Evolutionary conservation across 495 filamentous ascomycete genomes (phyloP).

Genomic region (Neurospora hispaniola): DNA sequence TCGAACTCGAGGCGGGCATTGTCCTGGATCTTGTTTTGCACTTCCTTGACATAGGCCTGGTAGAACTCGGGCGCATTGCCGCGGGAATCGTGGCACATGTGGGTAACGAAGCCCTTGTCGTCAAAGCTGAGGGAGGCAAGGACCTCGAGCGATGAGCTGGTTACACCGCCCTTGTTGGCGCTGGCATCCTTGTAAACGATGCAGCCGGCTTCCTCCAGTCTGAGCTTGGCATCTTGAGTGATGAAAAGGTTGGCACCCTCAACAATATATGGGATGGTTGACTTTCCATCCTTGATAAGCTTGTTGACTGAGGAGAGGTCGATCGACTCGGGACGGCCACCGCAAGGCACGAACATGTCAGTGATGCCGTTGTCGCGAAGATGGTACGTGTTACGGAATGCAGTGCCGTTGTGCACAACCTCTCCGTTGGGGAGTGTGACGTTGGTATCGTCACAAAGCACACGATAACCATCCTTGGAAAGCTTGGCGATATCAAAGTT

Average conservation of each 20-base stretch:
- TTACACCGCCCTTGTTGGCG: slow-evolving; percentile 97
- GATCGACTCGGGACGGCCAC: slow-evolving; percentile 93
- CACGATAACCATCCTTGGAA: slow-evolving; percentile 76
- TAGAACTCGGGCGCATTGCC: slow-evolving; percentile 85
- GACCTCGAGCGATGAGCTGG: slow-evolving; percentile 94
- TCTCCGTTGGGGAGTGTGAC: slow-evolving; percentile 79
- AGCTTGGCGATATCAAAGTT: slow-evolving; percentile 80
- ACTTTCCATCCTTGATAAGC: slow-evolving; percentile 78
- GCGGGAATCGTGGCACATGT: slow-evolving; percentile 81
- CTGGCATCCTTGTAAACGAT: slow-evolving; percentile 96
- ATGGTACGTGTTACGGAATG: slow-evolving; percentile 96
- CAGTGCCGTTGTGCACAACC: slow-evolving; percentile 76
- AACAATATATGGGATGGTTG: slow-evolving; percentile 82
- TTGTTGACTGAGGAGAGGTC: slow-evolving; percentile 77
- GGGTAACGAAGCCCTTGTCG: slow-evolving; percentile 71
- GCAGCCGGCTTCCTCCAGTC: slow-evolving; percentile 85
- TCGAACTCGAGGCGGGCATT: slow-evolving; percentile 94
- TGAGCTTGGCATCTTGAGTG: slow-evolving; percentile 94
- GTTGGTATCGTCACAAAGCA: slow-evolving; percentile 87
- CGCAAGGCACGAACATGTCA: slow-evolving; percentile 91
- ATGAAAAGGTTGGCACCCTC: slow-evolving; percentile 98
- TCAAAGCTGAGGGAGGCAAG: slow-evolving; percentile 90
- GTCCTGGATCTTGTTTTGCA: slow-evolving; percentile 77
- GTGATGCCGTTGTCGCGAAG: slow-evolving; percentile 64
- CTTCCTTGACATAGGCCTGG: slow-evolving; percentile 79